Percentiles rank a stretch among this genome's conserved stretches.
Evolutionary conservation across 768 basidiomycete species (phyloP).

Genomic region (Crassisporium funariophilum): DNA sequence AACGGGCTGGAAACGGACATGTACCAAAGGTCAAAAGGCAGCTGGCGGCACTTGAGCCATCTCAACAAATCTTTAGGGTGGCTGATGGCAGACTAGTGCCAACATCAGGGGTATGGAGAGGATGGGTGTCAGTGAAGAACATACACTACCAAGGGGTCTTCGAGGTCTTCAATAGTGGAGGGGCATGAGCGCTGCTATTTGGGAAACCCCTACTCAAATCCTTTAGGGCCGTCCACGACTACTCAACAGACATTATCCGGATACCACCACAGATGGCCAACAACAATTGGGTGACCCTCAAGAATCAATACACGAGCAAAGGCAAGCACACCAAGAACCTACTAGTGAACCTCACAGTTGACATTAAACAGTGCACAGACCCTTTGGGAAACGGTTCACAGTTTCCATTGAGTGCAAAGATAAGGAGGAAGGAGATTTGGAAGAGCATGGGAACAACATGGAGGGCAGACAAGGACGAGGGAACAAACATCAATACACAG

Average conservation of each 20-base stretch:
- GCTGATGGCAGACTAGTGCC: no score
- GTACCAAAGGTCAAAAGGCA: no score
- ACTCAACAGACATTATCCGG: conserved; percentile 10
- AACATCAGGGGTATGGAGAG: no score
- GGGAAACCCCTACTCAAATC: conserved; percentile 23
- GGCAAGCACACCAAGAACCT: background rate
- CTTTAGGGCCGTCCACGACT: conserved; percentile 27
- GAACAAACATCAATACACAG: no score
- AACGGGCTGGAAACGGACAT: no score
- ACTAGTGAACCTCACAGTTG: background rate
- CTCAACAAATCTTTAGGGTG: no score
- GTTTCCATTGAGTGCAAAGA: conserved; percentile 1
- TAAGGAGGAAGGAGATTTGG: no score
- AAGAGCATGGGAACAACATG: no score
- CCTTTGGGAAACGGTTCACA: background rate
- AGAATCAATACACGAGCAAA: background rate
- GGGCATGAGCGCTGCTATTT: conserved; percentile 26
- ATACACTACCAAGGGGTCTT: conserved; percentile 9
- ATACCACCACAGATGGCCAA: background rate
- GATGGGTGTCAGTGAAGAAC: no score
- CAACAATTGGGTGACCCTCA: background rate
- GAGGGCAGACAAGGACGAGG: no score
- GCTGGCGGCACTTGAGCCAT: no score
- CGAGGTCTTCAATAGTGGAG: conserved; percentile 26
- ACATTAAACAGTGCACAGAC: background rate